Percentiles rank a stretch among this genome's conserved stretches.
phyloP scores from a whole-genome alignment of 441 rosid species.

The Sinapis alba region DNA sequence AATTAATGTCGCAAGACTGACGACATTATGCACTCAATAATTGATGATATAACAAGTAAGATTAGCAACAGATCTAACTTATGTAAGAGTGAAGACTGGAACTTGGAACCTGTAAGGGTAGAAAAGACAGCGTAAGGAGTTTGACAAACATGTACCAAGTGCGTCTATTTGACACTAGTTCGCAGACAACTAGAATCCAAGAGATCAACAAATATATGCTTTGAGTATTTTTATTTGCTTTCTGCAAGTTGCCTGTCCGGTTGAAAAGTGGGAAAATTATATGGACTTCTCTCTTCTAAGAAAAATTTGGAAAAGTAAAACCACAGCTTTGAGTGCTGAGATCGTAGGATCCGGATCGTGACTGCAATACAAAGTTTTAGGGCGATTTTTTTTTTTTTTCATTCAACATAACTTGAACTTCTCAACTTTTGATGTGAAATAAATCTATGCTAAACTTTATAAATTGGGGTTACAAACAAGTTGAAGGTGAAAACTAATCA shows the following conservation, averaged over 20 bases:
- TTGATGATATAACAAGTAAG: not conserved
- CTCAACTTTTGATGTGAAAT: not conserved
- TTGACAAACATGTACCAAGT: not conserved
- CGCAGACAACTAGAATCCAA: slow-evolving; percentile 2
- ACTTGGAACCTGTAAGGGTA: not conserved
- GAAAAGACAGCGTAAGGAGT: not conserved
- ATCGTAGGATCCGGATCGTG: not conserved
- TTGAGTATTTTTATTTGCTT: not conserved
- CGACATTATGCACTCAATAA: not conserved
- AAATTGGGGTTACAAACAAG: not conserved
- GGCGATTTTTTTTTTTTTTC: not conserved
- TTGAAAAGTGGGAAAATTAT: not conserved
- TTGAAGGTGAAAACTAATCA: not conserved
- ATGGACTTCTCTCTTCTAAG: not conserved
- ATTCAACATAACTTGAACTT: not conserved
- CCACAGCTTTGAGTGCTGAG: not conserved
- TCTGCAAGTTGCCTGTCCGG: not conserved
- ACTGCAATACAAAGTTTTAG: not conserved
- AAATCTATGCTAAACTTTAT: not conserved
- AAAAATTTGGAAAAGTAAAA: not conserved
- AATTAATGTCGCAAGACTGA: not conserved
- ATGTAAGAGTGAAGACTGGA: not conserved
- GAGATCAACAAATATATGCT: not conserved
- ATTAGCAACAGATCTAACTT: not conserved
- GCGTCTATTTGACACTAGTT: not conserved